Evolutionary conservation across 139 green algal genomes (phyloP), one percentile per base, ranked within the genome.

Genomic region (Monoraphidium neglectum): DNA sequence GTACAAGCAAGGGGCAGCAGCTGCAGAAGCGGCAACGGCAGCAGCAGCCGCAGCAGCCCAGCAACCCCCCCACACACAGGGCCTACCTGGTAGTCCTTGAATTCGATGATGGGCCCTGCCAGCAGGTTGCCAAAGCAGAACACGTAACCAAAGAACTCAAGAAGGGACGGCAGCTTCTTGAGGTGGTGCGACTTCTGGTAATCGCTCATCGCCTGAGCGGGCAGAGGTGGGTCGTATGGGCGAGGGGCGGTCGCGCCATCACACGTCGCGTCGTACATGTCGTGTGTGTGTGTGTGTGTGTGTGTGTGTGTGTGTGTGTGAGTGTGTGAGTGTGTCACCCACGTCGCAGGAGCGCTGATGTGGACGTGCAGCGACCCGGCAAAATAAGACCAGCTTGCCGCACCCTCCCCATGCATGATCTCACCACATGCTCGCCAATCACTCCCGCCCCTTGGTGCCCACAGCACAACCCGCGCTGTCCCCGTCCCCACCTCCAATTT

Each of bases 91-190:
- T 95, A 97, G 63, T 96, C 89, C 10, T 64, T 76, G 26, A 89
- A 89, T 82, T 97, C 92, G 61, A 94, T 89, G 64, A 90, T 89
- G 15, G 93, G 93, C 1, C 93, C 93, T 35, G 89, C 83, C 76
- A 97, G 80, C 63, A 97, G 83, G 84, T 95, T 95, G 66, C 93
- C 93, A 15, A 90, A 76, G 16, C 79, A 77, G 64, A 97, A 95
- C 1, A 94, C 38, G 84, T 93, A 97, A 49, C 78, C 84, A 1
- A 89, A 38, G 57, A 81, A 97, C 77, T 93, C 90, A 21, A 97
- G 82, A 33, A 95, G 69, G 36, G 38, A 59, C 12, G 76, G 76
- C 51, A 68, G 30, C 23, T 4, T 1, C 2, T 43, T n/a, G 32
- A 86, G 32, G 0, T 53, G 51, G 36, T 88, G 74, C 4, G 38